Percentiles rank a stretch among this genome's conserved stretches.
phyloP scores from a whole-genome alignment of 2,329 filamentous ascomycete species.

The Sphaerostilbella broomeana region DNA sequence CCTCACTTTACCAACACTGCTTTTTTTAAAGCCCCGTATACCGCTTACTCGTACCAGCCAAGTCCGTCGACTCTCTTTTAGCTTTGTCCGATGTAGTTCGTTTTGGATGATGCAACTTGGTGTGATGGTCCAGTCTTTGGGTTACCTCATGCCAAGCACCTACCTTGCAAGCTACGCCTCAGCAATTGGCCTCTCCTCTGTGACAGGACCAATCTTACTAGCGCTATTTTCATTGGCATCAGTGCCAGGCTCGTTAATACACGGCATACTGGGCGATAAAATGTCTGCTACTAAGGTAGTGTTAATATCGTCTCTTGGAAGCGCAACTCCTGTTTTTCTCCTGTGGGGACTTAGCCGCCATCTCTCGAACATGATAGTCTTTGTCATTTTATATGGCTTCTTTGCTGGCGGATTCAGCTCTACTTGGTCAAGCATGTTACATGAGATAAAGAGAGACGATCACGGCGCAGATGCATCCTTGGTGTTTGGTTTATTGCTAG shows the following conservation, averaged over 20 bases:
- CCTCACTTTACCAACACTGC: slow-evolving; percentile 48
- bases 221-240: slow-evolving; percentile 56
- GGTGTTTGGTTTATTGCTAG: slow-evolving; percentile 51
- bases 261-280: slow-evolving; percentile 53
- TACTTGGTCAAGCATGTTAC: slow-evolving; percentile 54
- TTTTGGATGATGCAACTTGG: slow-evolving; percentile 53
- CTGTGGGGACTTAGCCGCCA: slow-evolving; percentile 55
- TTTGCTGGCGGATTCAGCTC: slow-evolving; percentile 59
- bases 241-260: slow-evolving; percentile 51
- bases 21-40: slow-evolving; percentile 50
- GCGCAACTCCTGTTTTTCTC: slow-evolving; percentile 49
- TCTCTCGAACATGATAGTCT: slow-evolving; percentile 49
- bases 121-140: slow-evolving; percentile 53
- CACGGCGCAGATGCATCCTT: slow-evolving; percentile 41
- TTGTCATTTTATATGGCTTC: slow-evolving; percentile 57
- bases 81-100: slow-evolving; percentile 45
- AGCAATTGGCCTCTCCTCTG: slow-evolving; percentile 43
- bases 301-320: slow-evolving; percentile 49
- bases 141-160: slow-evolving; percentile 58
- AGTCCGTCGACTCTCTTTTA: slow-evolving; percentile 34
- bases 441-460: slow-evolving; percentile 26
- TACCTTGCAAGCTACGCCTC: slow-evolving; percentile 54
- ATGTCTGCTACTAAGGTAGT: slow-evolving; percentile 47
- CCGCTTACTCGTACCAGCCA: slow-evolving; percentile 31
- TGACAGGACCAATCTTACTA: slow-evolving; percentile 51